Evolutionary conservation across 179 eudicot genomes (phyloP).

Genomic region (Actinidia polygama): DNA sequence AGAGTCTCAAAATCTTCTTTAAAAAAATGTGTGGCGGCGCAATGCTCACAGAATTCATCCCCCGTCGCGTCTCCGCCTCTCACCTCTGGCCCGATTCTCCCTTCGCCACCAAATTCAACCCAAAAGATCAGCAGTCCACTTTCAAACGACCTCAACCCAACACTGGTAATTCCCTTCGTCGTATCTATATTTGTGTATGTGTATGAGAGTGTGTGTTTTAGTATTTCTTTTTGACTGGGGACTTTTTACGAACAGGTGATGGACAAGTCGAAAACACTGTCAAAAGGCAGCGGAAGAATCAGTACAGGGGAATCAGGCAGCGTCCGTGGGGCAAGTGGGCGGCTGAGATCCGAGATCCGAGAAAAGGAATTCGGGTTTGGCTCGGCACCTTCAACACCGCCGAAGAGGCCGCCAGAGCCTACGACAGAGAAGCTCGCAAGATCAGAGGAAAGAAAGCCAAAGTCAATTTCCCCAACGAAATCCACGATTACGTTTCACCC

Average conservation of each 20-base stretch:
- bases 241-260: conserved; percentile 45
- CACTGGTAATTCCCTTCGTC: conserved; percentile 34
- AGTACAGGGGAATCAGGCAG: too few relatives aligned
- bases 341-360: conserved; percentile 84
- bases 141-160: conserved; percentile 34
- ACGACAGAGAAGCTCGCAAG: conserved; percentile 71
- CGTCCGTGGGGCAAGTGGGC: too few relatives aligned
- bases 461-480: conserved; percentile 79
- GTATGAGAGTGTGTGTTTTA: too few relatives aligned
- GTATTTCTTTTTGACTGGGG: conserved; percentile 1
- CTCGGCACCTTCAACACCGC: too few relatives aligned
- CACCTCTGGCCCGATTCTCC: conserved; percentile 59
- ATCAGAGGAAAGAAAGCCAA: conserved; percentile 84
- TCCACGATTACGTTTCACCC: conserved; percentile 8
- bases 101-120: conserved; percentile 18
- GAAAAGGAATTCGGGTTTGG: conserved; percentile 87
- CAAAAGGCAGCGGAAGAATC: conserved; percentile 67
- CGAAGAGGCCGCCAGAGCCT: conserved; percentile 86
- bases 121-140: conserved; percentile 20
- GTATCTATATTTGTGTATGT: not conserved
- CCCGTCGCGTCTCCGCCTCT: conserved; percentile 40
- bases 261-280: conserved; percentile 29
- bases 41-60: conserved; percentile 50
- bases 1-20: not conserved
- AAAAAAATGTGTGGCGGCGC: conserved; percentile 82